phyloP scores from a whole-genome alignment of 169 alveolate species.

The Haemoproteus tartakovskyi region DNA sequence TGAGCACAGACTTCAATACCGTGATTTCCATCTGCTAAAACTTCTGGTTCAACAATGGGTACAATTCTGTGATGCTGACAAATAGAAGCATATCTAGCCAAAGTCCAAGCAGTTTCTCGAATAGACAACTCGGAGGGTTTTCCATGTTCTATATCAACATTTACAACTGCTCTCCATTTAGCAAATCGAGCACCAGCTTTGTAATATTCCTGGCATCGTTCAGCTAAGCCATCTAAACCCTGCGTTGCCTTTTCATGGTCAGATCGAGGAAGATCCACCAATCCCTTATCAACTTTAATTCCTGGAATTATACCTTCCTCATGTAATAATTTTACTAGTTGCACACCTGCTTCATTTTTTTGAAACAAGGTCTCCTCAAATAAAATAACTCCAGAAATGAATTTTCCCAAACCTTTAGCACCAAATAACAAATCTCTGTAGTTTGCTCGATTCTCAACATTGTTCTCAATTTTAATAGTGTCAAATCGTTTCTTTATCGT shows the following conservation, averaged over 20 bases:
- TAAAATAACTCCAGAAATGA: conserved; percentile 96
- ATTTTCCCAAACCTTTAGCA: conserved; percentile 89
- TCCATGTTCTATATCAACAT: conserved; percentile 86
- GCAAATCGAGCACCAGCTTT: conserved; percentile 98
- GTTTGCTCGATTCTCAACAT: conserved; percentile 93
- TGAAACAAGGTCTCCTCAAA: conserved; percentile 98
- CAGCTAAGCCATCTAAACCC: conserved; percentile 97
- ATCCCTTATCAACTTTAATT: conserved; percentile 96
- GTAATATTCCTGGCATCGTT: conserved; percentile 94
- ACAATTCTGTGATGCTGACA: conserved; percentile 97
- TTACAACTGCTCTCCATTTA: conserved; percentile 98
- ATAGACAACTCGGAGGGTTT: conserved; percentile 93
- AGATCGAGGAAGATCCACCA: conserved; percentile 88
- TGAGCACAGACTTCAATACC: conserved; percentile 92
- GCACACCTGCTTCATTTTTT: conserved; percentile 85
- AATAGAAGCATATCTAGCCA: conserved; percentile 98
- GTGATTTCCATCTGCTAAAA: conserved; percentile 96
- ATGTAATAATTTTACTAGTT: conserved; percentile 85
- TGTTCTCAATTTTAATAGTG: conserved; percentile 91
- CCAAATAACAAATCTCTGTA: conserved; percentile 95
- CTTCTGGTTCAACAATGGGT: conserved; percentile 99
- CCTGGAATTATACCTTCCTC: conserved; percentile 96
- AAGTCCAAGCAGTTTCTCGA: conserved; percentile 93
- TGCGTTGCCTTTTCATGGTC: conserved; percentile 87
- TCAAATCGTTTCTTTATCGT: conserved; percentile 96